A percentile compares a stretch with the other conserved stretches of the same genome.
Evolutionary conservation across 305 asterid species (phyloP).

Genomic region (Rubia balearica): DNA sequence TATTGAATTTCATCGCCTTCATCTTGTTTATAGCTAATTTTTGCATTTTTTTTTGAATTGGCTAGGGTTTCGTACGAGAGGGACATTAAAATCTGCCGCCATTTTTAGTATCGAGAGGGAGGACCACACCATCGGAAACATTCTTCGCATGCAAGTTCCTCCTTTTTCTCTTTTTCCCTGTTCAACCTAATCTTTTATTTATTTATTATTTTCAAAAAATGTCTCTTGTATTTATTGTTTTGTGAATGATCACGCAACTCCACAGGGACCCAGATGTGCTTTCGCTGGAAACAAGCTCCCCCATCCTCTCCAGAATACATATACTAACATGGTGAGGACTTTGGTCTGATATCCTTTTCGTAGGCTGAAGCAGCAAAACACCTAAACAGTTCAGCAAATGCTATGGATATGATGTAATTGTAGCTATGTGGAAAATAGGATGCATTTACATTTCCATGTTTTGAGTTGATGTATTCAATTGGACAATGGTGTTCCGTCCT

Average conservation of each 20-base stretch:
- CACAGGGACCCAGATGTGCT: conserved; percentile 81
- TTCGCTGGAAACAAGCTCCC: conserved; percentile 96
- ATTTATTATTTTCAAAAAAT: not conserved
- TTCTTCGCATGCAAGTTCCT: conserved; percentile 63
- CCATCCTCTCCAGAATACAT: conserved; percentile 57
- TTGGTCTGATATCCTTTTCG: not conserved
- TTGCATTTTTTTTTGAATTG: not conserved
- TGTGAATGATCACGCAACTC: conserved; percentile 51
- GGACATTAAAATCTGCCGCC: conserved; percentile 90
- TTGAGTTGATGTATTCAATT: too few species aligned
- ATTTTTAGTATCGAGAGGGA: conserved; percentile 83
- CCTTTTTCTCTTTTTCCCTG: not conserved
- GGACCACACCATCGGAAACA: conserved; percentile 89
- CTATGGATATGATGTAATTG: conserved; percentile 9
- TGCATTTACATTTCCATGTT: too few species aligned
- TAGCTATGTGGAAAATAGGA: not conserved
- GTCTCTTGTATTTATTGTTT: conserved; percentile 13
- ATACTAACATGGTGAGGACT: not conserved
- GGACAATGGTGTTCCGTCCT: too few species aligned
- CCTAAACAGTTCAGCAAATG: not conserved
- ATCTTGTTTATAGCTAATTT: not conserved
- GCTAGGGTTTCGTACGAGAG: conserved; percentile 85
- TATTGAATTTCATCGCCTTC: not conserved
- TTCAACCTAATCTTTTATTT: conserved; percentile 5
- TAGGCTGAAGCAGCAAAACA: conserved; percentile 10